Conservation (phyloP, 2,329 filamentous ascomycete species). For the Juglanconis sp. region DNA sequence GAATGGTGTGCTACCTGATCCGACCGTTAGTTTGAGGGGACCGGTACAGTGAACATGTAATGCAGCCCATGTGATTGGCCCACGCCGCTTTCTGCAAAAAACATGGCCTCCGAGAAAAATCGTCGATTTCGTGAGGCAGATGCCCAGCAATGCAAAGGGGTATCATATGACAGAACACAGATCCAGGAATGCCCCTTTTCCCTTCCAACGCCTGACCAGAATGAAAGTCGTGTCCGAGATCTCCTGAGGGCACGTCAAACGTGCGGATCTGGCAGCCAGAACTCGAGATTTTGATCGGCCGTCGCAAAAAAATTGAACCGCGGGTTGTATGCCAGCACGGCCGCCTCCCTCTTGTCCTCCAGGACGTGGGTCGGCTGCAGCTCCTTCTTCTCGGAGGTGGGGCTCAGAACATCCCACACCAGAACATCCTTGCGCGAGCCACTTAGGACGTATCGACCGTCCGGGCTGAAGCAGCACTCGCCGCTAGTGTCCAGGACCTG, state of each 20-base stretch:
- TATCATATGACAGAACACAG: constrained; percentile 17
- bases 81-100: neutral
- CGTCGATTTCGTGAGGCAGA: neutral
- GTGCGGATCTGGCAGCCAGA: constrained; percentile 72
- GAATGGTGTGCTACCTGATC: no score
- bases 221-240: neutral
- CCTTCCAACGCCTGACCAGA: constrained; percentile 13
- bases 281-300: constrained; percentile 78
- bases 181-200: constrained; percentile 4
- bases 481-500: constrained; percentile 57
- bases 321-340: constrained; percentile 83
- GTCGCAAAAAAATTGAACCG: constrained; percentile 88
- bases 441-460: constrained; percentile 84
- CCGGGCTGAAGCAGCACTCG: constrained; percentile 84
- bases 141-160: constrained; percentile 14
- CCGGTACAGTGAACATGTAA: no score
- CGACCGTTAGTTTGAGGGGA: no score
- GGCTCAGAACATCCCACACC: constrained; percentile 77
- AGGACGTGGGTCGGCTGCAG: constrained; percentile 62
- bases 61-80: no score
- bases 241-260: constrained; percentile 31
- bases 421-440: constrained; percentile 72
- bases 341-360: constrained; percentile 65
- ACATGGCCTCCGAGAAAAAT: neutral
- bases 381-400: constrained; percentile 52